Evolutionary conservation across 1,284 basidiomycete genomes (phyloP).

Genomic region (Singerocomus rubriflavus): DNA sequence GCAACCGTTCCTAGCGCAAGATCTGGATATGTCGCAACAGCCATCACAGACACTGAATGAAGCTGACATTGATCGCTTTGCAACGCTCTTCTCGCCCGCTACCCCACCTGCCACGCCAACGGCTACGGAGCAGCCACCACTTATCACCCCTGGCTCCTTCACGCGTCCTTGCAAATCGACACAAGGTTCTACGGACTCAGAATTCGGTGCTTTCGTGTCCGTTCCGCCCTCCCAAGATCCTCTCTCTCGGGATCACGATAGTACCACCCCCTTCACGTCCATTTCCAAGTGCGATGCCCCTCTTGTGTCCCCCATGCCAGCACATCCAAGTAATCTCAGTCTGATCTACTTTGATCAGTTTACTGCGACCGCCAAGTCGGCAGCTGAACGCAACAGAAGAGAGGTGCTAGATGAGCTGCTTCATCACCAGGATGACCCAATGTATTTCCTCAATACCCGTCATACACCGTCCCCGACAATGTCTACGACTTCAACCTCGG

Average conservation of each 20-base stretch:
- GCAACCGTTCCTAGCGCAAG: not conserved
- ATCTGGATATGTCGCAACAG: not conserved
- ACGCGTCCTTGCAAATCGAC: slow-evolving; percentile 12
- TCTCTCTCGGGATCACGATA: slow-evolving; percentile 29
- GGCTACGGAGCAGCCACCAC: not conserved
- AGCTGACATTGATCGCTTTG: slow-evolving; percentile 41
- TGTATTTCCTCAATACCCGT: slow-evolving; percentile 46
- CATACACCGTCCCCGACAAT: not conserved
- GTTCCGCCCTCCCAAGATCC: slow-evolving; percentile 61
- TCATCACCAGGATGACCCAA: slow-evolving; percentile 61
- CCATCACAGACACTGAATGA: slow-evolving; percentile 15
- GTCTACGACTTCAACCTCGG: not conserved
- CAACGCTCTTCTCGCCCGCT: slow-evolving; percentile 43
- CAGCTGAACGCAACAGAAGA: slow-evolving; percentile 48
- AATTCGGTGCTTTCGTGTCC: slow-evolving; percentile 68
- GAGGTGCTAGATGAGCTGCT: slow-evolving; percentile 61
- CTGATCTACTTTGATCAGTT: slow-evolving; percentile 59
- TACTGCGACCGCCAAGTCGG: slow-evolving; percentile 49
- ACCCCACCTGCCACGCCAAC: slow-evolving; percentile 42
- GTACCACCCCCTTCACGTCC: not conserved
- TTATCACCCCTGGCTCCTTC: not conserved
- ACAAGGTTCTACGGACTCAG: slow-evolving; percentile 43
- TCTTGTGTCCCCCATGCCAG: not conserved
- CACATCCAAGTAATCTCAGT: slow-evolving; percentile 25
- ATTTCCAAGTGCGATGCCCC: not conserved